These are phyloP conservation scores for Tanacetum coccineum DNA, from an alignment of 129 eudicot species.

Conservation along the genomic window DNA sequence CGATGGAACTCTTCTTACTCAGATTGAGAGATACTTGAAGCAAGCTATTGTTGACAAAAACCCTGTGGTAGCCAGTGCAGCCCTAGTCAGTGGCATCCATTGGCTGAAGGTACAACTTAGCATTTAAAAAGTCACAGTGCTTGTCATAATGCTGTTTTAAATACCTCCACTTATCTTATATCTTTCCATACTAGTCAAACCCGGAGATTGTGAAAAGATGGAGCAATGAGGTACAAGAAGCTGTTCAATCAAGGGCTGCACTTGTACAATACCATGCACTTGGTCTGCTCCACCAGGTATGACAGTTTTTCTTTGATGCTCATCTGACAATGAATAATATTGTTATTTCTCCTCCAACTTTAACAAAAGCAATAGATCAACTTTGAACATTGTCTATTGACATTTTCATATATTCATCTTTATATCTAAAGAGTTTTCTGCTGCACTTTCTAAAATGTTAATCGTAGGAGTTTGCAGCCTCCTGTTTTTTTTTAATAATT, in stretches of 20 bases:
- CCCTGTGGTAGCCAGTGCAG: slow-evolving; percentile 98
- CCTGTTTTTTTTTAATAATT: too few relatives aligned
- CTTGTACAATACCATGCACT: slow-evolving; percentile 97
- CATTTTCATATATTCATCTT: too few relatives aligned
- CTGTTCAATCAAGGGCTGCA: slow-evolving; percentile 89
- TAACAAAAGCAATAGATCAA: too few relatives aligned
- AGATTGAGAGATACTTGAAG: slow-evolving; percentile 93
- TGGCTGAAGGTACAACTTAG: slow-evolving; percentile 69
- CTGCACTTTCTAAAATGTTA: too few relatives aligned
- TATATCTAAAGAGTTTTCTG: too few relatives aligned
- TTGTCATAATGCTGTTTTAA: not conserved
- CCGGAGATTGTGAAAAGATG: slow-evolving; percentile 92
- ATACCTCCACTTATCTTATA: not conserved
- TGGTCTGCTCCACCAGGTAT: slow-evolving; percentile 89
- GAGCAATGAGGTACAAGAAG: slow-evolving; percentile 99
- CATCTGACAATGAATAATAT: too few relatives aligned
- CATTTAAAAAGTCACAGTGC: slow-evolving; percentile 14
- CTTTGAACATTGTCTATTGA: too few relatives aligned
- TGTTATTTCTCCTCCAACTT: too few relatives aligned
- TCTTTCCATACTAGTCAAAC: slow-evolving; percentile 45
- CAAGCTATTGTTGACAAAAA: slow-evolving; percentile 97
- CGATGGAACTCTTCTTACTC: slow-evolving; percentile 87
- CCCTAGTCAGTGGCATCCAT: slow-evolving; percentile 95
- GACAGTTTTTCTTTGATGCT: not conserved
- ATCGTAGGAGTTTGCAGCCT: too few relatives aligned